Evolutionary conservation across 2,329 filamentous ascomycete genomes (phyloP).

Genomic region (Rosellinia necatrix): DNA sequence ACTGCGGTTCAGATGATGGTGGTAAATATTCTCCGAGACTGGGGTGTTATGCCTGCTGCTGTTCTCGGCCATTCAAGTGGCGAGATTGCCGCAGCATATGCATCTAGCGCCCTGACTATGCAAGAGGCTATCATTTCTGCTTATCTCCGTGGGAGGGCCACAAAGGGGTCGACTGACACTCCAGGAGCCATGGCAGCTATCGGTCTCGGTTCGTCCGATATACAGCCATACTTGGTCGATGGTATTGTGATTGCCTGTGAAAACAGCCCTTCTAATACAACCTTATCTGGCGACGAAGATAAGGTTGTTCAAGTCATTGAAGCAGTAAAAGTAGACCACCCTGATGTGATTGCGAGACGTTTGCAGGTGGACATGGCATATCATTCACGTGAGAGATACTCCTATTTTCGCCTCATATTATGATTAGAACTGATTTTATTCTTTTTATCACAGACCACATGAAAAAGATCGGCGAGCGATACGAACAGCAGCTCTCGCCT

Average conservation of each 20-base stretch:
- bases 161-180: conserved; percentile 23
- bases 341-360: conserved; percentile 39
- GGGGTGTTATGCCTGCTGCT: not conserved
- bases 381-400: conserved; percentile 41
- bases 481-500: conserved; percentile 18
- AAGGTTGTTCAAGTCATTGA: conserved; percentile 35
- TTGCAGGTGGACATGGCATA: conserved; percentile 49
- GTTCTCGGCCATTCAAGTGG: conserved; percentile 11
- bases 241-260: conserved; percentile 39
- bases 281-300: conserved; percentile 36
- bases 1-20: conserved; percentile 7
- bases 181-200: conserved; percentile 48
- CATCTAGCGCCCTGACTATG: conserved; percentile 39
- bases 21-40: not conserved
- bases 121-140: conserved; percentile 46
- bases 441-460: conserved; percentile 28
- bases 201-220: conserved; percentile 41
- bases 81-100: conserved; percentile 15
- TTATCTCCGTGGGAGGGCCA: conserved; percentile 47
- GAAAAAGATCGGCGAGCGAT: conserved; percentile 27
- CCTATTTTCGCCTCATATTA: not conserved
- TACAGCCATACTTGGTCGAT: conserved; percentile 35
- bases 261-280: conserved; percentile 41
- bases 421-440: not conserved
- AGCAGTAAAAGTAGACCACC: conserved; percentile 36